Percentiles rank a stretch among this genome's conserved stretches.
Evolutionary conservation across 768 basidiomycete genomes (phyloP).

Genomic region (Gyrodon lividus): DNA sequence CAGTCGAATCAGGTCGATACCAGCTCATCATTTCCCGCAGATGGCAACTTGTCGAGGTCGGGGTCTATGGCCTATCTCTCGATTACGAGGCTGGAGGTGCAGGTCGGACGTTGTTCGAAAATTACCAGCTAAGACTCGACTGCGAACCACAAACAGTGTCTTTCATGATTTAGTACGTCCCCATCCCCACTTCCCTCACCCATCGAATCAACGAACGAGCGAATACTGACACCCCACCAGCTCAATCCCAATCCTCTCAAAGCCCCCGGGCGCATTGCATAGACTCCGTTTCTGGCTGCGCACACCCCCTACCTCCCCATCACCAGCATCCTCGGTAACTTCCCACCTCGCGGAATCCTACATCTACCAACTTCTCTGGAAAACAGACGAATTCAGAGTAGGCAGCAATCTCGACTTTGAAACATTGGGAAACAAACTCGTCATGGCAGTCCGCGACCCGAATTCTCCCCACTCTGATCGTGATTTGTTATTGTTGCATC

Average conservation of each 20-base stretch:
- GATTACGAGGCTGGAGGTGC: constrained; percentile 68
- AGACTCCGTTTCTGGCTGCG: constrained; percentile 65
- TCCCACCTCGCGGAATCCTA: constrained; percentile 47
- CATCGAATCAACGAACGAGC: constrained; percentile 2
- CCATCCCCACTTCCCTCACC: background rate
- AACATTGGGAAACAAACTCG: constrained; percentile 45
- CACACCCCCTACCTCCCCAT: constrained; percentile 37
- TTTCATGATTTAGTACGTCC: constrained; percentile 61
- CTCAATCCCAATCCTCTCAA: constrained; percentile 53
- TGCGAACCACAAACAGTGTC: constrained; percentile 51
- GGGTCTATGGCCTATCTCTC: constrained; percentile 52
- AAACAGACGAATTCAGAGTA: constrained; percentile 59
- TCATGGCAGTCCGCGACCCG: constrained; percentile 43
- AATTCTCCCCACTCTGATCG: constrained; percentile 8
- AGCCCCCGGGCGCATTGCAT: constrained; percentile 57
- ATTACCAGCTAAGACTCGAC: constrained; percentile 51
- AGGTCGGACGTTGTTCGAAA: constrained; percentile 52
- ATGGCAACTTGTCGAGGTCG: constrained; percentile 46
- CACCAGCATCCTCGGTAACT: constrained; percentile 28
- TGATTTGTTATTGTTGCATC: constrained; percentile 2
- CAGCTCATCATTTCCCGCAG: constrained; percentile 29
- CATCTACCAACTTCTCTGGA: constrained; percentile 66
- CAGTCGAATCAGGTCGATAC: background rate
- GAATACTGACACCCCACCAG: constrained; percentile 28
- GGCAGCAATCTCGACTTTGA: constrained; percentile 57